A percentile compares a stretch with the other conserved stretches of the same genome.
Evolutionary conservation across 805 yeast genomes (phyloP).

Genomic region (Pichia scutulata): DNA sequence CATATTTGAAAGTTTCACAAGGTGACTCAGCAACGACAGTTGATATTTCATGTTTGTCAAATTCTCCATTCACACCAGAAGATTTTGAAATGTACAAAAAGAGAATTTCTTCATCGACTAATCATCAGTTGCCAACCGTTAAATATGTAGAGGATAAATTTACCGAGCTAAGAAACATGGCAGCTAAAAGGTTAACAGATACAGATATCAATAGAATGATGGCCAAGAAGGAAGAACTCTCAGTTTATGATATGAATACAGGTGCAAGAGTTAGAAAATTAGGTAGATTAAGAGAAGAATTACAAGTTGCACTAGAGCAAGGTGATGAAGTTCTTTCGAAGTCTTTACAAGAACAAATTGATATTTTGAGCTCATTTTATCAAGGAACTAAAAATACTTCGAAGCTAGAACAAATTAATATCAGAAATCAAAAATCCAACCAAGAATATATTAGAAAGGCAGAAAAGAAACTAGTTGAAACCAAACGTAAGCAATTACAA

Average conservation of each 20-base stretch:
- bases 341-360: slow-evolving; percentile 40
- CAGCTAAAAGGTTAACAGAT: slow-evolving; percentile 59
- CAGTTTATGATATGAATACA: slow-evolving; percentile 47
- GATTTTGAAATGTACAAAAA: slow-evolving; percentile 68
- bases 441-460: slow-evolving; percentile 72
- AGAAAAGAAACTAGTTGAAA: slow-evolving; percentile 56
- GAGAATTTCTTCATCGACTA: slow-evolving; percentile 50
- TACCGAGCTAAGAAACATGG: slow-evolving; percentile 54
- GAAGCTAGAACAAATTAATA: slow-evolving; percentile 65
- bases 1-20: slow-evolving; percentile 68
- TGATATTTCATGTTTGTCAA: slow-evolving; percentile 75
- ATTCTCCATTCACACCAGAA: slow-evolving; percentile 57
- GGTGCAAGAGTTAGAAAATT: slow-evolving; percentile 73
- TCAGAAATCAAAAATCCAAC: slow-evolving; percentile 78
- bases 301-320: slow-evolving; percentile 65
- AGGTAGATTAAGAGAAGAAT: slow-evolving; percentile 61
- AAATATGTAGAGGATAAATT: slow-evolving; percentile 60
- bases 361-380: slow-evolving; percentile 29
- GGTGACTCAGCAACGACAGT: slow-evolving; percentile 68
- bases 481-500: slow-evolving; percentile 38
- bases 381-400: slow-evolving; percentile 31
- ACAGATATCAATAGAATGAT: slow-evolving; percentile 74
- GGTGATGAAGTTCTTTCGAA: slow-evolving; percentile 37
- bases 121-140: slow-evolving; percentile 47
- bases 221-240: slow-evolving; percentile 54